Evolutionary conservation across 1,284 basidiomycete genomes (phyloP).

Genomic region (Pholiota adiposa): DNA sequence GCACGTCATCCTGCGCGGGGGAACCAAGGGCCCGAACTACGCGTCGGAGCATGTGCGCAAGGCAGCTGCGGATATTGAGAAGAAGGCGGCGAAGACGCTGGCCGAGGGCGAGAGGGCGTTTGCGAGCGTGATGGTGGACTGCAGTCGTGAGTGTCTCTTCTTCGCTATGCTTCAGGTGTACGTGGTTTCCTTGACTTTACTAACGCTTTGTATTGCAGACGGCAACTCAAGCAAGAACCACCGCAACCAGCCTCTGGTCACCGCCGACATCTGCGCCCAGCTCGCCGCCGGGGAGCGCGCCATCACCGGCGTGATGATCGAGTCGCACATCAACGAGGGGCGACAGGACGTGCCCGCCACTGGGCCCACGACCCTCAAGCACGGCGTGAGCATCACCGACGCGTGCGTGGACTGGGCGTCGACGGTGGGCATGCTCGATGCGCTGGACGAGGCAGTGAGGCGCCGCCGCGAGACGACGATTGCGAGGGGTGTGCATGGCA

Average conservation of each 20-base stretch:
- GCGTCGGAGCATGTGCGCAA: conserved; percentile 75
- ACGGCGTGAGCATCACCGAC: conserved; percentile 90
- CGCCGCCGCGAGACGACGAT: conserved; percentile 38
- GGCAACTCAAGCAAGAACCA: conserved; percentile 95
- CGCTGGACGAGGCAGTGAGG: conserved; percentile 57
- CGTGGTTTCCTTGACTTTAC: not conserved
- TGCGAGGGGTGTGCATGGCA: conserved; percentile 34
- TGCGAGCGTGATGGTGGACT: conserved; percentile 87
- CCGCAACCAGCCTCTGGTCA: conserved; percentile 86
- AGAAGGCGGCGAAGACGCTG: conserved; percentile 55
- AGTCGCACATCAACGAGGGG: conserved; percentile 90
- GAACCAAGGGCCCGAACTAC: conserved; percentile 88
- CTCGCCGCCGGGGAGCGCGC: conserved; percentile 75
- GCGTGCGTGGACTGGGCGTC: conserved; percentile 93
- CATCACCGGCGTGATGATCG: conserved; percentile 97
- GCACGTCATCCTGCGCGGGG: conserved; percentile 93
- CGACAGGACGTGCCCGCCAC: conserved; percentile 81
- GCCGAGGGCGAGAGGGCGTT: conserved; percentile 35
- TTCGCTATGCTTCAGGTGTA: conserved; percentile 10
- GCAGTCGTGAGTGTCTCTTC: conserved; percentile 60
- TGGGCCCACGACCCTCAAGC: conserved; percentile 69
- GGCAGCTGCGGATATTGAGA: conserved; percentile 71
- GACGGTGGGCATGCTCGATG: conserved; percentile 79
- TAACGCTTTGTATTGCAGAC: conserved; percentile 45
- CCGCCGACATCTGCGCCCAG: conserved; percentile 80